Base-by-base conservation (phyloP, 495 filamentous ascomycete genomes). In the Penicillium crystallinum region DNA sequence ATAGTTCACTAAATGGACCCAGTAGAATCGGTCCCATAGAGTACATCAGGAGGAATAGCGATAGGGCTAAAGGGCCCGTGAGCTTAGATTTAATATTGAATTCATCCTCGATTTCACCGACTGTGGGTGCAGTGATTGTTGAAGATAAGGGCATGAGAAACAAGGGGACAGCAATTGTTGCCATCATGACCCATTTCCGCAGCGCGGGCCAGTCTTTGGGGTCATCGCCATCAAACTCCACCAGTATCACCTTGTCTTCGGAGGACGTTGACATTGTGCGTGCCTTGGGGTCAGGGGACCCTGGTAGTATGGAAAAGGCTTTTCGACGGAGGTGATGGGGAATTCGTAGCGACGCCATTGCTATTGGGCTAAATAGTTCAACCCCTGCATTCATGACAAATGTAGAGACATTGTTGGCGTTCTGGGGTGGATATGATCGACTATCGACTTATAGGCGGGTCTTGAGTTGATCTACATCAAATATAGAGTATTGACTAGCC, bases 41-140 rank as follows among this genome's bases (percentile, higher is more conserved):
- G 34, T 68, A 68, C 7, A 67, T 75, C 0, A 81, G 64, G 17
- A 81, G 54, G 54, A 71, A 78, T 8, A 75, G 68, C 3, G 75
- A 80, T 22, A 80, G 34, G 15, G 74, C 76, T 8, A 84, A 78
- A 64, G 50, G 81, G 58, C 8, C 80, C 54, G 4, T 77, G 73
- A 11, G 67, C 63, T 47, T 71, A 48, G 71, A 72, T 1, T 60
- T 70, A 33, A 86, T 81, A 40, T 55, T 23, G 37, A 88, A 74
- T 17, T 88, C 85, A n/a, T 49, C 38, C 35, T 71, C 63, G 29
- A 86, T 78, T 1, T 67, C 52, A 14, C 53, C 53, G 3, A 85
- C 65, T 0, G 78, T 77, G 0, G 86, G 86, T 4, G 85, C 81
- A 3, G 87, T 76, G 70, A 88, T 86, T 21, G 79, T 77, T 3